These are phyloP conservation scores for Malassezia obtusa DNA, from an alignment of 1,284 basidiomycete genomes.

Conservation along the genomic window DNA sequence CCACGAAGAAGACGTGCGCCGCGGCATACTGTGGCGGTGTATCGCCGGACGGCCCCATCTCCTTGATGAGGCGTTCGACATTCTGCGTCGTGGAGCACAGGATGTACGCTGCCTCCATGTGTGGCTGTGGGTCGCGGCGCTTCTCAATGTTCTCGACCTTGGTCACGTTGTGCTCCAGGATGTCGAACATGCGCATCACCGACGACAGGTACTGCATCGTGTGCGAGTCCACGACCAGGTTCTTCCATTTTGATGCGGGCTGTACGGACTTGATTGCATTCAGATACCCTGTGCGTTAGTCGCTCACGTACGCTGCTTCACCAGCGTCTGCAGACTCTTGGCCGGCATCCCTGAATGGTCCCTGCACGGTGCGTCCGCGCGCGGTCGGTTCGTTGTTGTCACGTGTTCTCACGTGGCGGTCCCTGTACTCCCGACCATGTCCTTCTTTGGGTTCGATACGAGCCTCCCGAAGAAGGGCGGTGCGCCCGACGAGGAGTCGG, in stretches of 20 bases:
- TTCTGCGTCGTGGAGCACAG: constrained; percentile 91
- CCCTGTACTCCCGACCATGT: constrained; percentile 24
- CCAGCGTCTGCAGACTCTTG: constrained; percentile 16
- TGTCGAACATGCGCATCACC: constrained; percentile 69
- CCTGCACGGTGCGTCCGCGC: constrained; percentile 9
- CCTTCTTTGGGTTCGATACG: constrained; percentile 48
- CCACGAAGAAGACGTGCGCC: constrained; percentile 89
- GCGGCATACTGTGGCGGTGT: constrained; percentile 61
- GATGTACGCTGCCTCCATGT: constrained; percentile 57
- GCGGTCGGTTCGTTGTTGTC: neutral
- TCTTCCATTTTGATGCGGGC: constrained; percentile 65
- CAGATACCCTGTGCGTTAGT: constrained; percentile 27
- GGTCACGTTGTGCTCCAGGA: constrained; percentile 43
- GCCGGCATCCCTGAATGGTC: constrained; percentile 16
- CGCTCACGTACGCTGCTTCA: constrained; percentile 13
- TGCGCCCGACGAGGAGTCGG: constrained; percentile 29
- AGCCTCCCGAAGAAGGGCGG: constrained; percentile 23
- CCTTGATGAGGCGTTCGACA: constrained; percentile 69
- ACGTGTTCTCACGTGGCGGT: neutral
- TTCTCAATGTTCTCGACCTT: constrained; percentile 45
- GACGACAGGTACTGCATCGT: constrained; percentile 73
- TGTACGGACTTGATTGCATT: constrained; percentile 42
- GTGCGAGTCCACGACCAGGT: constrained; percentile 86
- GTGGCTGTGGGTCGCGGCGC: constrained; percentile 25
- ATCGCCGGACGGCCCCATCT: constrained; percentile 27